phyloP scores from a whole-genome alignment of 2,329 filamentous ascomycete species.

The Cladophialophora chaetospira region DNA sequence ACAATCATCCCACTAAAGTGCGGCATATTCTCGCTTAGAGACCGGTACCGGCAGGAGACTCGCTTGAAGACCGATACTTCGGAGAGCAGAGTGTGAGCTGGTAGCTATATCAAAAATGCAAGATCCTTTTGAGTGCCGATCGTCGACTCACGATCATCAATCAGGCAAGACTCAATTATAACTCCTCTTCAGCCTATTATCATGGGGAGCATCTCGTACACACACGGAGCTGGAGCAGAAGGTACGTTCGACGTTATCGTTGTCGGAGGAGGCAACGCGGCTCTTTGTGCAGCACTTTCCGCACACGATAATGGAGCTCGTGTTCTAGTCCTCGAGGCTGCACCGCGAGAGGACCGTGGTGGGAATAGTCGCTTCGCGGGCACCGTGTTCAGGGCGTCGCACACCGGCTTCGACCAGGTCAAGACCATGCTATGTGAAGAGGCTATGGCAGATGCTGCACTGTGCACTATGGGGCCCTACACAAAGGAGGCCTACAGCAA shows the following conservation, averaged over 20 bases:
- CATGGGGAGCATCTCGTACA: background rate
- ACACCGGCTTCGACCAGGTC: constrained; percentile 55
- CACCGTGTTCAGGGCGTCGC: constrained; percentile 11
- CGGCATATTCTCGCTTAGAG: too few relatives aligned
- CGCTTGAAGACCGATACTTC: too few relatives aligned
- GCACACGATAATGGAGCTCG: constrained; percentile 52
- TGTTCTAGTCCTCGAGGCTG: constrained; percentile 17
- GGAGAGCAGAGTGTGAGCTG: too few relatives aligned
- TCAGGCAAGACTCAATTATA: too few relatives aligned
- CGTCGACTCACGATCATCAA: too few relatives aligned
- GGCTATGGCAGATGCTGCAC: constrained; percentile 40
- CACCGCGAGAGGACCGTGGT: constrained; percentile 6
- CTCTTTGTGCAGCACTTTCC: constrained; percentile 61
- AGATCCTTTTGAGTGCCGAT: too few relatives aligned
- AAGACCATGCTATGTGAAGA: constrained; percentile 63
- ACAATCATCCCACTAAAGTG: too few relatives aligned
- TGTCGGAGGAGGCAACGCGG: constrained; percentile 65
- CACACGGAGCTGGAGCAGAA: too few relatives aligned
- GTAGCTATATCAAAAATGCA: too few relatives aligned
- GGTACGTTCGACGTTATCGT: constrained; percentile 48
- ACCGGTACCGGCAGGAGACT: too few relatives aligned
- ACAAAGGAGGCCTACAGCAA: constrained; percentile 54
- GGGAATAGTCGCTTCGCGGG: constrained; percentile 18
- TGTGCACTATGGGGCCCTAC: constrained; percentile 62
- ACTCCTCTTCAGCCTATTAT: too few relatives aligned